Conservation (phyloP, 1,139 yeast species). For the Protomyces inundatus region DNA sequence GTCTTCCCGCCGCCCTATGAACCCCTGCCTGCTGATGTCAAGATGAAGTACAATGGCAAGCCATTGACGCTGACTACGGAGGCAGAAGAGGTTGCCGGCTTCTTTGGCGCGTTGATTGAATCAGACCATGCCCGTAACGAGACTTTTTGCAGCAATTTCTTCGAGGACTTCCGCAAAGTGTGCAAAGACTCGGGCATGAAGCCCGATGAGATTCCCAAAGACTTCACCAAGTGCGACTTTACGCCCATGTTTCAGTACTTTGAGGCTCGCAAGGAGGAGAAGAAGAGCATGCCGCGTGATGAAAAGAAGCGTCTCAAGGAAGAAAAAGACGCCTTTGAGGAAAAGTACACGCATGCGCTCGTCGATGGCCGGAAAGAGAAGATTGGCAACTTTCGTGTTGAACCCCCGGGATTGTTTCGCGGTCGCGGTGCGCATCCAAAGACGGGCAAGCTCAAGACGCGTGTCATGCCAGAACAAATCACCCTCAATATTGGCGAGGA, state of each 20-base stretch:
- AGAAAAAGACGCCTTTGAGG: conserved; percentile 71
- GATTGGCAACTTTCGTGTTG: conserved; percentile 88
- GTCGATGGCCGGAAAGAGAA: conserved; percentile 86
- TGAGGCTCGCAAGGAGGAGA: conserved; percentile 66
- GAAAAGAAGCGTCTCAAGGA: conserved; percentile 69
- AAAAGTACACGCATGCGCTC: conserved; percentile 70
- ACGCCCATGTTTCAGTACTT: conserved; percentile 65
- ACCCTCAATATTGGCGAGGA: conserved; percentile 74
- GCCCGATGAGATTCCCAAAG: conserved; percentile 39
- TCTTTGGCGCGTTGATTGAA: conserved; percentile 81
- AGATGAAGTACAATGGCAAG: conserved; percentile 66
- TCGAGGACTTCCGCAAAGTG: conserved; percentile 66
- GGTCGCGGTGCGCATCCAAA: conserved; percentile 98
- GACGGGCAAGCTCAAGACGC: conserved; percentile 66
- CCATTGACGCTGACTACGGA: conserved; percentile 67
- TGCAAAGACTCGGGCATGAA: conserved; percentile 58
- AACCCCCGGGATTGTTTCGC: conserved; percentile 92
- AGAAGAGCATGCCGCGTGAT: conserved; percentile 58
- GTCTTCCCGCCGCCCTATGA: conserved; percentile 89
- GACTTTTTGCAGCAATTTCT: conserved; percentile 79
- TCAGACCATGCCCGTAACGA: conserved; percentile 87
- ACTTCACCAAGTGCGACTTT: conserved; percentile 73
- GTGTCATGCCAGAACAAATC: conserved; percentile 85
- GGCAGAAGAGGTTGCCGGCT: conserved; percentile 97
- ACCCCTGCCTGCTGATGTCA: conserved; percentile 75